Percentiles rank a stretch among this genome's conserved stretches.
Evolutionary conservation across 2,329 filamentous ascomycete genomes (phyloP).

Genomic region (Trematosphaeria pertusa): DNA sequence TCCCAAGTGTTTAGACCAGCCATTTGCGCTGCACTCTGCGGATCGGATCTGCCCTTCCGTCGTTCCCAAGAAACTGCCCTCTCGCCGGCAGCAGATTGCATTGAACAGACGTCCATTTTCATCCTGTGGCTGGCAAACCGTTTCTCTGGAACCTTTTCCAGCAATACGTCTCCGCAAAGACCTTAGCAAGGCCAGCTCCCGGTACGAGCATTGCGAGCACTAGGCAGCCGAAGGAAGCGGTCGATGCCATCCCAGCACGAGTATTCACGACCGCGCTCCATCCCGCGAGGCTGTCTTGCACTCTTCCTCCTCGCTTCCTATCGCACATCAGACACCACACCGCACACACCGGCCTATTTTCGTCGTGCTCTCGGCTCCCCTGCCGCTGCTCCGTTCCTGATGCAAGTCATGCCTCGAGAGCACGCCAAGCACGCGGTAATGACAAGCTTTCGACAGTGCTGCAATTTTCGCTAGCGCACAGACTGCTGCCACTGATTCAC

Average conservation of each 20-base stretch:
- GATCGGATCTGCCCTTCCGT: slow-evolving; percentile 1
- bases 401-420: slow-evolving; percentile 31
- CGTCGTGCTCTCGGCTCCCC: slow-evolving; percentile 10
- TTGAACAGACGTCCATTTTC: no score
- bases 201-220: no score
- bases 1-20: slow-evolving; percentile 10
- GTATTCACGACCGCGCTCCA: no score
- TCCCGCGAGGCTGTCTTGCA: background rate
- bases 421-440: slow-evolving; percentile 42
- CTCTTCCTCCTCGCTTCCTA: background rate
- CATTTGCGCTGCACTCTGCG: slow-evolving; percentile 6
- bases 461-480: slow-evolving; percentile 19
- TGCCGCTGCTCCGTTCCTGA: slow-evolving; percentile 13
- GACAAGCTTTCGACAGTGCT: slow-evolving; percentile 29
- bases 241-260: no score
- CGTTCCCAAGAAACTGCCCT: background rate
- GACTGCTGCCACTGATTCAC: slow-evolving; percentile 26
- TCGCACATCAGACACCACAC: slow-evolving; percentile 1
- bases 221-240: no score
- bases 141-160: no score
- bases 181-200: no score
- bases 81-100: background rate
- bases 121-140: background rate
- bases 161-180: no score
- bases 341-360: background rate